Evolutionary conservation across 345 rosid species (phyloP).

Genomic region (Euphorbia lathyris): DNA sequence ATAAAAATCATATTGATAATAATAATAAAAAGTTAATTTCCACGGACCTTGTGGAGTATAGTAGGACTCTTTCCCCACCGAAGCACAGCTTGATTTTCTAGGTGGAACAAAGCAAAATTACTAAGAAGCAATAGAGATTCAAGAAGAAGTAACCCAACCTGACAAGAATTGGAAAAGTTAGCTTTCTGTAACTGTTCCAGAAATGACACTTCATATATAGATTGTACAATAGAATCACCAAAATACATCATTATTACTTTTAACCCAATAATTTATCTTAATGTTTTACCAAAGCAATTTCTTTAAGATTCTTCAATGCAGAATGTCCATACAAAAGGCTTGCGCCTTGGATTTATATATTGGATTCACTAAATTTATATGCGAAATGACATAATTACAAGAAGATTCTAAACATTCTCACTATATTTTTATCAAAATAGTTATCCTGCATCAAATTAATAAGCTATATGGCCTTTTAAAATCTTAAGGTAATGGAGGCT

Average conservation of each 20-base stretch:
- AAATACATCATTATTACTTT: background rate
- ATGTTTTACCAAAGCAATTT: background rate
- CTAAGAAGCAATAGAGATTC: constrained; percentile 66
- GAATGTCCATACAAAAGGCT: background rate
- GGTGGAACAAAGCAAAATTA: constrained; percentile 66
- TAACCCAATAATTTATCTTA: background rate
- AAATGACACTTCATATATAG: background rate
- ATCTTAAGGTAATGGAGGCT: background rate
- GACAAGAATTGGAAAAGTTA: constrained; percentile 10
- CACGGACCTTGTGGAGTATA: constrained; percentile 73
- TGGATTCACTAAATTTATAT: background rate
- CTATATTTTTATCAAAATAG: background rate
- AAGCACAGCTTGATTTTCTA: constrained; percentile 69
- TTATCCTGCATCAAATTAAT: background rate
- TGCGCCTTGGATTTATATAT: background rate
- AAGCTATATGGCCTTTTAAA: background rate
- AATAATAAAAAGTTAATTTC: background rate
- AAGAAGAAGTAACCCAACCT: constrained; percentile 65
- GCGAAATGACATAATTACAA: background rate
- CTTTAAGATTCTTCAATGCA: background rate
- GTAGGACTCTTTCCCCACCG: constrained; percentile 84
- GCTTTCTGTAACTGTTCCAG: background rate
- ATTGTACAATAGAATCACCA: background rate
- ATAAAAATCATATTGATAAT: too few relatives aligned
- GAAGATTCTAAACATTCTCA: background rate